Percentiles rank a stretch among this genome's conserved stretches.
phyloP scores from a whole-genome alignment of 78 protist species.

The Speleostelium caveatum region DNA sequence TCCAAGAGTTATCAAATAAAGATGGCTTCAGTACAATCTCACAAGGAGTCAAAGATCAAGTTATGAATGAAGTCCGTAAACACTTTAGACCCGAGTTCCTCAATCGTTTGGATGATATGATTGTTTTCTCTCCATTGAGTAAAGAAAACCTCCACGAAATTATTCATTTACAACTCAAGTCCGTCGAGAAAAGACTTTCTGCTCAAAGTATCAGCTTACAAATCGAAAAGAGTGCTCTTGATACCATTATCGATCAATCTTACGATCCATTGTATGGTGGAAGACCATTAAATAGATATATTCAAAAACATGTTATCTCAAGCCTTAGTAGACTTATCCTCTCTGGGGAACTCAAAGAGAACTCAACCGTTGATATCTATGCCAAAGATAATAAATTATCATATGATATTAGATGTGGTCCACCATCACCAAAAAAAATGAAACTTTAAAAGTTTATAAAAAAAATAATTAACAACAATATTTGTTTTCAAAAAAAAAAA shows the following conservation, averaged over 20 bases:
- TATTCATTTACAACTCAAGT: conserved; percentile 71
- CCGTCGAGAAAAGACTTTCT: conserved; percentile 85
- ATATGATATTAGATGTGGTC: neutral
- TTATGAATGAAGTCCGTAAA: conserved; percentile 79
- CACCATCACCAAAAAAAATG: conserved; percentile 25
- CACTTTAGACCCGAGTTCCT: conserved; percentile 98
- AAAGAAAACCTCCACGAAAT: conserved; percentile 66
- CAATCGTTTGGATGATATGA: conserved; percentile 98
- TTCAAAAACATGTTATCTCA: conserved; percentile 94
- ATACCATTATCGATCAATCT: conserved; percentile 37
- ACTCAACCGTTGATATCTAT: neutral
- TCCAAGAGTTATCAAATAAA: conserved; percentile 1
- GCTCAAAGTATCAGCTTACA: conserved; percentile 77
- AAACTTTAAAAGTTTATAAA: no score
- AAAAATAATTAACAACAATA: no score
- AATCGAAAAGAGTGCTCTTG: conserved; percentile 68
- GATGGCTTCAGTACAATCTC: conserved; percentile 26
- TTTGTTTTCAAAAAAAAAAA: no score
- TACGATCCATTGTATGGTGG: conserved; percentile 97
- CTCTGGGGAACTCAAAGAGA: conserved; percentile 71
- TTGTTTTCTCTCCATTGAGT: conserved; percentile 90
- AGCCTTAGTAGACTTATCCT: conserved; percentile 77
- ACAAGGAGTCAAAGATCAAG: conserved; percentile 75
- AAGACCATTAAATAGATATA: conserved; percentile 93
- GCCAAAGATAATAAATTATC: neutral